Evolutionary conservation across 148 eudicot genomes (phyloP), one percentile per base, ranked within the genome.

Genomic region (Chenopodium formosanum): DNA sequence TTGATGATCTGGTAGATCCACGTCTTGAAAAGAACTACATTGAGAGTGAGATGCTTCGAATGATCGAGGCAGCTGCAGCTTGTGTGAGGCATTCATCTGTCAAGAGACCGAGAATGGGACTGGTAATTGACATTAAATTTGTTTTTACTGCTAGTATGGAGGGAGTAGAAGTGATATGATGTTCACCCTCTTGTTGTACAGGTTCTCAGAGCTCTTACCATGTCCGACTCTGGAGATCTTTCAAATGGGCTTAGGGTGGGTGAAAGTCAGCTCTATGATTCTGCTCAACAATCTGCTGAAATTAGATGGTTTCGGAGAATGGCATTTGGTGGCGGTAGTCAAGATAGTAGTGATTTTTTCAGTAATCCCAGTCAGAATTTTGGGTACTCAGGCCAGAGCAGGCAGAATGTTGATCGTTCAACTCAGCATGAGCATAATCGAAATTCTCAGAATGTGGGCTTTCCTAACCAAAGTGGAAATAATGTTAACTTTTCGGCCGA

Each of bases 31-130:
- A 80, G 46, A 87, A 91, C 72, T 95, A 83, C 76, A 84, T 86
- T 65, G 90, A 79, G 37, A 79, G 73, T 74, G 95, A 94, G 86
- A 85, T 95, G 91, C 86, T 87, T 56, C 82, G 81, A 23, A 87
- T 92, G 90, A 85, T 92, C 70, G 94, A 95, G 88, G 94, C 91
- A 78, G 99, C 99, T 81, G 94, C 95, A 56, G 94, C 95, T 78
- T 95, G 99, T 82, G 97, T 93, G 73, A 92, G 97, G 75, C 94
- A 95, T 83, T 92, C 92, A 63, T 86, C 94, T 65, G 37, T 85
- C 22, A 93, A 88, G 75, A 90, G 99, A 84, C 99, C 99, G 31
- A 84, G 84, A 83, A 93, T 95, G 99, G 94, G 97, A 80, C 97
- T 92, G 99, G 99, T 93, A 87, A 76, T 34, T 52, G 65, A 60